A percentile compares a stretch with the other conserved stretches of the same genome.
Conservation (phyloP, 352 stramenopile genomes). For the Pythium biforme region DNA sequence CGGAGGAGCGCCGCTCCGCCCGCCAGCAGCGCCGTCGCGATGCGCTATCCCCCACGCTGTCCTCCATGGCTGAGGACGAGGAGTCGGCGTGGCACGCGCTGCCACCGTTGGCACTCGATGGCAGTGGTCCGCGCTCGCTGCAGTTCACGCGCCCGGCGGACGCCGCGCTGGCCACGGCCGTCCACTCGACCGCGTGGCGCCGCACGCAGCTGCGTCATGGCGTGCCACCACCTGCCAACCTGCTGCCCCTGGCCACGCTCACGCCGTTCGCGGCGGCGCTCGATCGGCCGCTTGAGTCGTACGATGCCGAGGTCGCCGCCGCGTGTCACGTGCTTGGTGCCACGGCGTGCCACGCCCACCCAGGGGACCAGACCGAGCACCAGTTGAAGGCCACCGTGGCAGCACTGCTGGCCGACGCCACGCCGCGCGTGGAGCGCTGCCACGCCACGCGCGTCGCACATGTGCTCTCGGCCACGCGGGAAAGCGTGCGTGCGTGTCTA, state of each 20-base stretch:
- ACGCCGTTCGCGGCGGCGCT: conserved; percentile 38
- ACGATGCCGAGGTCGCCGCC: conserved; percentile 30
- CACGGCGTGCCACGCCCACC: conserved; percentile 11
- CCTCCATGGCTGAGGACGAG: neutral
- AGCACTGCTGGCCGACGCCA: conserved; percentile 41
- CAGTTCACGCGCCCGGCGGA: conserved; percentile 37
- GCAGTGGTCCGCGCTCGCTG: conserved; percentile 20
- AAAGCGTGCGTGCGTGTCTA: conserved; percentile 25
- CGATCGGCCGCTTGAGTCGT: conserved; percentile 42
- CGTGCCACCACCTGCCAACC: conserved; percentile 30
- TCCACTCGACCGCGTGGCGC: conserved; percentile 71
- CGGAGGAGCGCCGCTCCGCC: conserved; percentile 45
- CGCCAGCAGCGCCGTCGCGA: conserved; percentile 46
- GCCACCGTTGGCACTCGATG: conserved; percentile 14
- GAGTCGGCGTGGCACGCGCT: conserved; percentile 9
- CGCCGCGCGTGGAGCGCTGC: conserved; percentile 14
- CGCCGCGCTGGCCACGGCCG: conserved; percentile 38
- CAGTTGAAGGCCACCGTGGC: conserved; percentile 27
- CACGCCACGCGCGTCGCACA: conserved; percentile 22
- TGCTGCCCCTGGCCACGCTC: conserved; percentile 28
- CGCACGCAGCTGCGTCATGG: conserved; percentile 33
- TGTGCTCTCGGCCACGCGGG: conserved; percentile 19
- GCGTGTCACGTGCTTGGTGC: conserved; percentile 24
- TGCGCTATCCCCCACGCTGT: conserved; percentile 31
- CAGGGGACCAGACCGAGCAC: neutral